These are phyloP conservation scores for Symbiodinium natans DNA, from an alignment of 73 alveolate species.

Conservation along the genomic window DNA sequence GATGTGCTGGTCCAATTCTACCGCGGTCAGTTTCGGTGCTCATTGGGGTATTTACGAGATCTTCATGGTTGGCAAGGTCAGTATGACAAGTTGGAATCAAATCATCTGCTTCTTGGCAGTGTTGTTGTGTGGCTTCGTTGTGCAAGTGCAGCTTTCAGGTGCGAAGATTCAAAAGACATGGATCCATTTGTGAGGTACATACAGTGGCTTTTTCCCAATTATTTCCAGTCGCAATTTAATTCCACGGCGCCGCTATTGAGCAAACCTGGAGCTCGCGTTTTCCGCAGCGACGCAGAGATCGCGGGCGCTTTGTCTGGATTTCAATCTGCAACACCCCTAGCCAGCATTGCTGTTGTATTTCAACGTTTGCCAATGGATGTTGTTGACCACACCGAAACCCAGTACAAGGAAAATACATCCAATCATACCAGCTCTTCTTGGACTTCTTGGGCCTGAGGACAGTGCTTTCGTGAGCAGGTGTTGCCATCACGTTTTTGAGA, in stretches of 20 bases:
- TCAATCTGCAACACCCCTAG: not conserved
- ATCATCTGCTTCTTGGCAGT: not conserved
- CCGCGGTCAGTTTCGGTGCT: not conserved
- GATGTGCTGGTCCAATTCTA: not conserved
- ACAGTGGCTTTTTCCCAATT: not conserved
- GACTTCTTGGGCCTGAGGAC: not conserved
- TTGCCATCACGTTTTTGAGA: not conserved
- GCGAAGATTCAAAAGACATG: too few species aligned
- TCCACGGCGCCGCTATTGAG: not conserved
- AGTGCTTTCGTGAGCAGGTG: not conserved
- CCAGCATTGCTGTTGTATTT: not conserved
- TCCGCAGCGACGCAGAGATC: not conserved
- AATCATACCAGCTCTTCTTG: not conserved
- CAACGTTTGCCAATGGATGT: not conserved
- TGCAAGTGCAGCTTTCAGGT: too few species aligned
- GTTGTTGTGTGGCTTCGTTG: not conserved
- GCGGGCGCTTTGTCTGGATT: not conserved
- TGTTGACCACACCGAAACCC: not conserved
- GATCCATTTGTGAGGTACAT: not conserved
- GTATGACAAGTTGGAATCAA: not conserved
- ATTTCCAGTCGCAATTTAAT: not conserved
- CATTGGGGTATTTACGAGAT: not conserved
- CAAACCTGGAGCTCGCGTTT: not conserved
- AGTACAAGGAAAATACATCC: not conserved
- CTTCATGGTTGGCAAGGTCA: not conserved